Conservation (phyloP, 1,139 yeast genomes). For the Saccharomyces hybrid region DNA sequence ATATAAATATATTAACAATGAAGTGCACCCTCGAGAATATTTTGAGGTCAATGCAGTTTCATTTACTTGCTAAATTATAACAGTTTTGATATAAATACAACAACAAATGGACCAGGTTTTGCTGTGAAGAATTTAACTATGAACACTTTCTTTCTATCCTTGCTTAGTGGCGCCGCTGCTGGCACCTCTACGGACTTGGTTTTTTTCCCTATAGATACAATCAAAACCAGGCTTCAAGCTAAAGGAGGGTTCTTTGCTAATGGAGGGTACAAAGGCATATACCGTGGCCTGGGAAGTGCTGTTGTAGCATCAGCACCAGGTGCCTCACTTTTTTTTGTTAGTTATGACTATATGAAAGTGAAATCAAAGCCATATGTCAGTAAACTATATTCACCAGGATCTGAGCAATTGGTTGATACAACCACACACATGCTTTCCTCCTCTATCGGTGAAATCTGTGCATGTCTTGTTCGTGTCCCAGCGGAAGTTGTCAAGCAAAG, state of each 20-base stretch:
- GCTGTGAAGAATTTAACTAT: background rate
- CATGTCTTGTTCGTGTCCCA: constrained; percentile 91
- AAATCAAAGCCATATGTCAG: constrained; percentile 43
- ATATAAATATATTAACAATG: background rate
- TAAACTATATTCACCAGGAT: constrained; percentile 11
- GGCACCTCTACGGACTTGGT: constrained; percentile 92
- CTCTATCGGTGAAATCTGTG: constrained; percentile 83
- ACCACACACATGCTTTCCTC: constrained; percentile 77
- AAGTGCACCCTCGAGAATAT: background rate
- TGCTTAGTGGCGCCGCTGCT: constrained; percentile 82
- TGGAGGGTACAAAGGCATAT: constrained; percentile 90
- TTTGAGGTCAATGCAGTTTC: background rate
- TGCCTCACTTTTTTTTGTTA: constrained; percentile 81
- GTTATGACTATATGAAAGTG: constrained; percentile 72
- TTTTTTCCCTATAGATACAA: constrained; percentile 91
- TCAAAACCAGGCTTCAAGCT: constrained; percentile 90
- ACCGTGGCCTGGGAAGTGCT: constrained; percentile 87
- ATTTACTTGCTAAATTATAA: background rate
- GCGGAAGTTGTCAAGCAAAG: constrained; percentile 94
- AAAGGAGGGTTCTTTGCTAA: constrained; percentile 86
- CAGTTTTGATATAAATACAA: background rate
- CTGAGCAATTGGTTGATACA: constrained; percentile 36
- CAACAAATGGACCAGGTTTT: background rate
- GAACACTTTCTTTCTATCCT: constrained; percentile 13
- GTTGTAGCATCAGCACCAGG: constrained; percentile 93